phyloP scores from a whole-genome alignment of 2,329 filamentous ascomycete species.

The Davidsoniella neocaledoniae region DNA sequence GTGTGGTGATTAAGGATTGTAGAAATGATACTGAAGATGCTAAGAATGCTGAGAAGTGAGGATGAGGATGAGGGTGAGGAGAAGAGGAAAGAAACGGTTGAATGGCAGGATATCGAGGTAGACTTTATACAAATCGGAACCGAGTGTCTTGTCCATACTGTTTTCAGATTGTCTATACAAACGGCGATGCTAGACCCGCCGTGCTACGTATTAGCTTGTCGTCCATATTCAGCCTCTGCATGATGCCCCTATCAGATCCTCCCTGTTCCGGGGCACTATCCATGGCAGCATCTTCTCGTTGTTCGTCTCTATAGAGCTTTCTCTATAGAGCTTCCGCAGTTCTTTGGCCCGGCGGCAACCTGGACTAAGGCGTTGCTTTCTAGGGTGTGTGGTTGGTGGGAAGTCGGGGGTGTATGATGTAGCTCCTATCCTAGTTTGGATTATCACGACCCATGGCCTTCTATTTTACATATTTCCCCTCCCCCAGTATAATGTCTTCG shows the following conservation, averaged over 20 bases:
- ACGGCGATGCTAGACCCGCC: not conserved
- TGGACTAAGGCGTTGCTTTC: too few relatives aligned
- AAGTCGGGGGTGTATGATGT: too few relatives aligned
- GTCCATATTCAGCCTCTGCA: not conserved
- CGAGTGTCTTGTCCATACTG: not conserved
- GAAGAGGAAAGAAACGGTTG: slow-evolving; percentile 1
- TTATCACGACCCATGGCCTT: too few relatives aligned
- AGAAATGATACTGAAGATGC: not conserved
- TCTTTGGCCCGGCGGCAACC: too few relatives aligned
- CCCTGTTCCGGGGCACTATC: not conserved
- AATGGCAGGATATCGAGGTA: not conserved
- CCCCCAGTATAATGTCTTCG: too few relatives aligned
- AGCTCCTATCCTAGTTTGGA: too few relatives aligned
- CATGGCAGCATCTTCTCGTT: not conserved
- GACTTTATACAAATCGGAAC: slow-evolving; percentile 9
- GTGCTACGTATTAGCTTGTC: not conserved
- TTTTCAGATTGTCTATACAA: not conserved
- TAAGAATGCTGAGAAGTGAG: slow-evolving; percentile 4
- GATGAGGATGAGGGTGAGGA: slow-evolving; percentile 12
- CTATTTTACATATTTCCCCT: too few relatives aligned
- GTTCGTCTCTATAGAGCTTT: not conserved
- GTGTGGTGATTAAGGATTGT: not conserved
- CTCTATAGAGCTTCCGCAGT: not conserved
- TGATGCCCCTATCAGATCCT: not conserved
- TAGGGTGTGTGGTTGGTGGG: too few relatives aligned